A percentile compares a stretch with the other conserved stretches of the same genome.
These are phyloP conservation scores for Syncephalastrum monosporum DNA, from an alignment of 371 early-diverging fungal genomes.

Conservation along the genomic window DNA sequence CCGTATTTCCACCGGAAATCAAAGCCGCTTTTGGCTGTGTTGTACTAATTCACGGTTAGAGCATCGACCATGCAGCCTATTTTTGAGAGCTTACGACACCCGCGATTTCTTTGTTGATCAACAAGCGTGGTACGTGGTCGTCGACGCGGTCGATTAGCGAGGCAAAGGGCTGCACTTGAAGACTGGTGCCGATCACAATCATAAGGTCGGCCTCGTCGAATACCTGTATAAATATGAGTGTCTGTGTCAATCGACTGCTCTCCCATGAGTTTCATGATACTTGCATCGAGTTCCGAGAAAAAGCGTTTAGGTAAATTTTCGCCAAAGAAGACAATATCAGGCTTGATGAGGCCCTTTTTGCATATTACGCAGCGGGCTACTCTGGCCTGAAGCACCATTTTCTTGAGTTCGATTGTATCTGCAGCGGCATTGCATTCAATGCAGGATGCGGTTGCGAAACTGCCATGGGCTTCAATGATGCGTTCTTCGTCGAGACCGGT, in stretches of 20 bases:
- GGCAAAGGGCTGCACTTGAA: conserved; percentile 90
- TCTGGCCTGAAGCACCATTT: conserved; percentile 48
- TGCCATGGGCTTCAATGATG: conserved; percentile 94
- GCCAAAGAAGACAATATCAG: conserved; percentile 95
- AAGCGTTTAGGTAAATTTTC: conserved; percentile 84
- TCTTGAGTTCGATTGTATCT: conserved; percentile 37
- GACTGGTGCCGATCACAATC: conserved; percentile 90
- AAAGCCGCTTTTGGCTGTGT: conserved; percentile 60
- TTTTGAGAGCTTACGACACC: conserved; percentile 51
- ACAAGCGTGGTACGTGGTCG: conserved; percentile 70
- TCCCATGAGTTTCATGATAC: not conserved
- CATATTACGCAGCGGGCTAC: conserved; percentile 74
- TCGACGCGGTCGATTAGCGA: conserved; percentile 68
- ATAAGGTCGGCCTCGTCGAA: conserved; percentile 78
- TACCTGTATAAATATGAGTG: conserved; percentile 41
- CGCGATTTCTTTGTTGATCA: conserved; percentile 85
- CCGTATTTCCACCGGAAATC: conserved; percentile 77
- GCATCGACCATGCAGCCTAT: not conserved
- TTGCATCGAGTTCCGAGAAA: conserved; percentile 52
- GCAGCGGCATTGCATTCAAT: conserved; percentile 47
- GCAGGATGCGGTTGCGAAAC: conserved; percentile 84
- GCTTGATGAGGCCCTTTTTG: conserved; percentile 74
- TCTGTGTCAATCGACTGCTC: not conserved
- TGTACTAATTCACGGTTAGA: conserved; percentile 7
- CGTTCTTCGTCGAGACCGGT: conserved; percentile 73